Percentiles rank a stretch among this genome's conserved stretches.
These are phyloP conservation scores for Neofusicoccum umdonicola DNA, from an alignment of 2,329 filamentous ascomycete genomes.

Conservation along the genomic window DNA sequence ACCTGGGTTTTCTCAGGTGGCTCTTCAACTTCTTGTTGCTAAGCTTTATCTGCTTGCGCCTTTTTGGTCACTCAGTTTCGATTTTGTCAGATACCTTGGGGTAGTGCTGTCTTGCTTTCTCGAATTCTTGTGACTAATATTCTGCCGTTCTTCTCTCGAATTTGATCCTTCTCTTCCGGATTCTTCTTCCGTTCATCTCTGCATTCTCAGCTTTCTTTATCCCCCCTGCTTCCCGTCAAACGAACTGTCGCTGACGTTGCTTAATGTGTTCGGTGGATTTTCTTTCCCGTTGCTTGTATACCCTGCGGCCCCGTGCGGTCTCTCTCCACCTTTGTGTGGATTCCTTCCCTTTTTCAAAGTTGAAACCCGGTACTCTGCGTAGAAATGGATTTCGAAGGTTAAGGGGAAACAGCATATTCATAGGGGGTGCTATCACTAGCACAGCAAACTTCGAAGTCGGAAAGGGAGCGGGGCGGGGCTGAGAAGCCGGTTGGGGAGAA, in stretches of 20 bases:
- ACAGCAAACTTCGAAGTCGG: too few species aligned
- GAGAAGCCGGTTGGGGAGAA: too few species aligned
- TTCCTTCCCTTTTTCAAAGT: background rate
- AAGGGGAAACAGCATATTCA: too few species aligned
- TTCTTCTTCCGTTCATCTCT: background rate
- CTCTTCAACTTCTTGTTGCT: background rate
- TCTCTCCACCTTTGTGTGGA: background rate
- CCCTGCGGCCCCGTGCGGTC: background rate
- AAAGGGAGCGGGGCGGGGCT: too few species aligned
- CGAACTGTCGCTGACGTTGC: background rate
- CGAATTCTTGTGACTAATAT: background rate
- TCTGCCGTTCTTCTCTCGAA: background rate
- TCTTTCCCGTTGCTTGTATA: background rate
- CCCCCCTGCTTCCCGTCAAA: background rate
- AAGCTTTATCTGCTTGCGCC: background rate
- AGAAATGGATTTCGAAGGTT: too few species aligned
- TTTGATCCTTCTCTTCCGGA: background rate
- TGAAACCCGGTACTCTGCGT: too few species aligned
- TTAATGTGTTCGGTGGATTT: background rate
- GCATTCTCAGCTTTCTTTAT: background rate
- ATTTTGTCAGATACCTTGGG: background rate
- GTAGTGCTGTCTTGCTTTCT: background rate
- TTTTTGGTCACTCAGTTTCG: background rate
- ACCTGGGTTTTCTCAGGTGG: too few species aligned
- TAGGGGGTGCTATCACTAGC: too few species aligned